Base-by-base conservation (phyloP, 2,329 filamentous ascomycete genomes). In the Ascochyta fabae region DNA sequence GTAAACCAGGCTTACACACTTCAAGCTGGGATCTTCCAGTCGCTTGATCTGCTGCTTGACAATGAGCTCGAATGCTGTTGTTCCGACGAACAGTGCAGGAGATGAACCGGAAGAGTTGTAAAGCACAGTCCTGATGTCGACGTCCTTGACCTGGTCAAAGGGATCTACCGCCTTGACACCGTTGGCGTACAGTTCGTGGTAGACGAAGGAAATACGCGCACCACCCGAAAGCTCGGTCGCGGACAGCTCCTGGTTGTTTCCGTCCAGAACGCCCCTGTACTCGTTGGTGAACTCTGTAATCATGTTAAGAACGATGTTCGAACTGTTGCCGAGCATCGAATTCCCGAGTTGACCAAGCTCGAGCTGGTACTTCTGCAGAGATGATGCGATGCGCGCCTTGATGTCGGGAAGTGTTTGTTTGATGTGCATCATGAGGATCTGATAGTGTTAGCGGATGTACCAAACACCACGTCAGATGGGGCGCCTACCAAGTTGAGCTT, bases 371-470 rank as follows among this genome's bases (percentile, higher is more conserved):
- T 99, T 99, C 74, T 93, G 89, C 57, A 99, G 82, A 13, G 94
- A 97, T 65, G 91, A 90, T n/a, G 90, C 86, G 68, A 99, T 99
- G 61, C 96, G 90, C 13, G 91, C 92, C 81, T 99, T 99, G 83
- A 99, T 99, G 74, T 99, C 95, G 36, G 95, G 95, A 13, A 99
- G 85, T 1, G 95, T 99, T 81, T 99, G 94, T 80, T 99, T 99
- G 83, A 99, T 99, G 82, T 99, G 95, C 95, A 99, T 99, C 94
- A 99, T 98, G 67, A 99, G 85, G 73, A 99, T 98, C 84, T 86
- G 70, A 13, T 45, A 29, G 3, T 8, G 64, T 77, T 62, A 76
- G 73, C 49, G 22, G n/a, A 12, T 48, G 38, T 8, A 13, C 13
- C n/a, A 26, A 3, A 2, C 6, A 60, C 22, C 42, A 31, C 22